Percentiles rank a stretch among this genome's conserved stretches.
Evolutionary conservation across 495 filamentous ascomycete genomes (phyloP).

Genomic region (Extremus antarcticus): DNA sequence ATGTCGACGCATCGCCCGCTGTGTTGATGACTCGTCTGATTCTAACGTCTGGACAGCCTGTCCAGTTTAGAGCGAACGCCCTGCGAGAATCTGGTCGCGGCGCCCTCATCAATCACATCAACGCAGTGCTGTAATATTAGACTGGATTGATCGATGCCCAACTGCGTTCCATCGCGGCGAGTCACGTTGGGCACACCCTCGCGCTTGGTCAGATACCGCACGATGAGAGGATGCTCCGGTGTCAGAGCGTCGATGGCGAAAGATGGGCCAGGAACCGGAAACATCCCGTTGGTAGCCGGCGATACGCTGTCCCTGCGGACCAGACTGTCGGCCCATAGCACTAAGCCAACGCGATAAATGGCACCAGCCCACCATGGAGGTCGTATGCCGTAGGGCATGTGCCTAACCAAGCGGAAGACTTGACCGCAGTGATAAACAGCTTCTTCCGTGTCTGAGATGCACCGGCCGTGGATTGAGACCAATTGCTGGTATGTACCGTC

Average conservation of each 20-base stretch:
- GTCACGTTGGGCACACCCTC: conserved; percentile 31
- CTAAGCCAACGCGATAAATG: conserved; percentile 30
- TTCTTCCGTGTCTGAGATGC: conserved; percentile 44
- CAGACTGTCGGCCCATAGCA: conserved; percentile 31
- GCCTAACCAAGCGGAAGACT: conserved; percentile 40
- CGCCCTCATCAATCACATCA: conserved; percentile 32
- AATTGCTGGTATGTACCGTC: conserved; percentile 40
- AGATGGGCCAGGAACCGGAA: conserved; percentile 20
- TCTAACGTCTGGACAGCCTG: conserved; percentile 23
- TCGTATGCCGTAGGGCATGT: conserved; percentile 29
- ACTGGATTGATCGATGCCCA: conserved; percentile 26
- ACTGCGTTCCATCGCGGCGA: conserved; percentile 28
- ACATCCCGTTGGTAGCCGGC: conserved; percentile 14
- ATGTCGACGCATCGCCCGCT: too few species aligned
- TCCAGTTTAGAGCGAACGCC: conserved; percentile 32
- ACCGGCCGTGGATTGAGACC: conserved; percentile 37
- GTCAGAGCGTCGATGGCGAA: conserved; percentile 30
- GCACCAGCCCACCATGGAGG: conserved; percentile 35
- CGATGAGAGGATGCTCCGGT: conserved; percentile 29
- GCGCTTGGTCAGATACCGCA: conserved; percentile 29
- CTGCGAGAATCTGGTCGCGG: conserved; percentile 32
- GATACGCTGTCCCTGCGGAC: conserved; percentile 22
- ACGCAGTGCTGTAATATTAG: conserved; percentile 30
- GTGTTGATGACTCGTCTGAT: too few species aligned
- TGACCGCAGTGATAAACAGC: conserved; percentile 52